Evolutionary conservation across 2,329 filamentous ascomycete species (phyloP), one percentile per base, ranked within the genome.

Genomic region (Ophiostoma sp.): DNA sequence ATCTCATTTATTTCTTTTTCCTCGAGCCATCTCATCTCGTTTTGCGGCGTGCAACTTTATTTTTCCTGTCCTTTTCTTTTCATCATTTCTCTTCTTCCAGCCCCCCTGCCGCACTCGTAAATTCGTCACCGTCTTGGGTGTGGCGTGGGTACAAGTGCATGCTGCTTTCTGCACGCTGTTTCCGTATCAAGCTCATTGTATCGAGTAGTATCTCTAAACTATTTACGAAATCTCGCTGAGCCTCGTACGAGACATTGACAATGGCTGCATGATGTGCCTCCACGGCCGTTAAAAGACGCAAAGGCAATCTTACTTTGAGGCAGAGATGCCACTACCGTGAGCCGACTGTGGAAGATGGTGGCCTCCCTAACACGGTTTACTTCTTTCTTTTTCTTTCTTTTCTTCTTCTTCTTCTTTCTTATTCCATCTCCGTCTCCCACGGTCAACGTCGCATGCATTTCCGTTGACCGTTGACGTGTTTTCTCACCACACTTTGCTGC

Each of bases 251-350:
- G 59, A 12, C 2, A 63, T n/a, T n/a, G n/a, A n/a, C n/a, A n/a
- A n/a, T n/a, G n/a, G 7, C 5, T 39, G n/a, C 36, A 28, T 22
- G 3, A 15, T 66, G 11, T 45, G 22, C 5, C 36, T 25, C 17
- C 33, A 25, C 36, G 50, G 22, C 50, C 9, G 25, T 48, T 48
- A 64, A 28, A 28, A 19, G 36, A 42, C 61, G 36, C 61, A 66
- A 66, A 3, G 36, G 61, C 61, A 66, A 66, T 66, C 61, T 66
- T 45, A 66, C 12, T 66, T 42, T 61, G 33, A 9, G 57, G 7
- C 31, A 22, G 11, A 42, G 55, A 31, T 59, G 7, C 28, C 55
- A 31, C 15, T 59, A 55, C 50, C 28, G 55, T 59, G 55, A 36
- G 28, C 55, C 55, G 55, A 59, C 15, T 28, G 28, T 59, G 55